Base-by-base conservation (phyloP, 768 basidiomycete species). In the Mycena amicta region DNA sequence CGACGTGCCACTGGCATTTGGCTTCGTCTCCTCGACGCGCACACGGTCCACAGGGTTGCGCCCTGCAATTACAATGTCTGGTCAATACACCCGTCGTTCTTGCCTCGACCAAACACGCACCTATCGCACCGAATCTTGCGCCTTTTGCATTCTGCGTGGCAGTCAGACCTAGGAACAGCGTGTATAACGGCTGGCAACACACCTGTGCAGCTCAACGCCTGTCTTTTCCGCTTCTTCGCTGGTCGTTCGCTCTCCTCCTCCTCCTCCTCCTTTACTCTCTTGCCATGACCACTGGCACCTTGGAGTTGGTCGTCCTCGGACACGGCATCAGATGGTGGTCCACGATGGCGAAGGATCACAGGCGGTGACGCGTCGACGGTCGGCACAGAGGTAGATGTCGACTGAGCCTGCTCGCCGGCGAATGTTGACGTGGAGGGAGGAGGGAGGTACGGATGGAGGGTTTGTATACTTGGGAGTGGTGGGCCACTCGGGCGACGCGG, bases 71-170 rank as follows among this genome's bases (percentile, higher is more conserved):
- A 49, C 59, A 62, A 11, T n/a, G n/a, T n/a, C n/a, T n/a, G 26
- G 23, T 27, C 11, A 39, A 25, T 3, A 3, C 11, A n/a, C n/a
- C n/a, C n/a, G n/a, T 31, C 33, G 27, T 18, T 53, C 49, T 39
- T 18, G 22, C 20, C 8, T 20, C 22, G 5, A 13, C 16, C 39
- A 61, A 64, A 67, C 68, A 53, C 77, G 67, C 69, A 89, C 88
- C 89, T 89, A 77, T 93, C 90, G 72, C 92, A 93, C 70, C 89
- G 90, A 72, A 93, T 93, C 79, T 93, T 93, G 41, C 91, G 82
- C 66, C 91, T 77, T 72, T 93, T 93, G 72, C 91, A 93, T 71
- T 92, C 92, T 92, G 68, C 49, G 54, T 40, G 52, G 52, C 41
- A 59, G 57, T 55, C 47, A 52, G 37, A 29, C 66, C 69, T 68